These are phyloP conservation scores for Larix sibirica DNA, from an alignment of 83 land plant species.

Conservation along the genomic window DNA sequence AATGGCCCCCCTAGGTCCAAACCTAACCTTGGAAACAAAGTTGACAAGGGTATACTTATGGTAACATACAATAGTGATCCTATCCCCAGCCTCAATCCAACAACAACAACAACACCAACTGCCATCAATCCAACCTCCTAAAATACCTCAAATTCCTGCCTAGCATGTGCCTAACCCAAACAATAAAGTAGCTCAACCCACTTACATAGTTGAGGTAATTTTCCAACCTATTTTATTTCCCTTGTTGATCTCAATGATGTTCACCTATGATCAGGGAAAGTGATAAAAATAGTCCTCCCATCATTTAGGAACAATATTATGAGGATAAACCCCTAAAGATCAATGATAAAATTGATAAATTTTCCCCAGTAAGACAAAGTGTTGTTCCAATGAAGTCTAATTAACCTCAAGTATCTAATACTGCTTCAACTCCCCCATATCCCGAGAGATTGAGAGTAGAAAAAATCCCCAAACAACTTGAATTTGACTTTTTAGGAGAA, in stretches of 20 bases:
- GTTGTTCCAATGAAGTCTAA: neutral
- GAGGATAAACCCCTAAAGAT: neutral
- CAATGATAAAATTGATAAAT: neutral
- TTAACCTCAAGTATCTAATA: too few relatives aligned
- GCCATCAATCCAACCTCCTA: neutral
- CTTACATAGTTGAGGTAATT: neutral
- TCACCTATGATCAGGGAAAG: neutral
- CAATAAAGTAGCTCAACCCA: neutral
- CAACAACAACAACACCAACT: neutral
- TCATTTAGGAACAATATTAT: neutral
- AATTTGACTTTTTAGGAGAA: neutral
- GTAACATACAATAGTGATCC: neutral
- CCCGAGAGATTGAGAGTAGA: too few relatives aligned
- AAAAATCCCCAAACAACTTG: neutral
- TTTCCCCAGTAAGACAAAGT: neutral
- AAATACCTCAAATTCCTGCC: too few relatives aligned
- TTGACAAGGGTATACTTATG: neutral
- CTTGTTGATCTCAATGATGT: neutral
- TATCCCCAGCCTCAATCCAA: neutral
- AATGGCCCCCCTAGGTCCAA: neutral
- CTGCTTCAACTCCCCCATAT: too few relatives aligned
- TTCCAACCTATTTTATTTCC: neutral
- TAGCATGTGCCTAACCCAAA: neutral
- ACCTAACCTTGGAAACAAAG: neutral
- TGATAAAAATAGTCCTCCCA: neutral